Conservation (phyloP, 352 stramenopile species). For the Phytophthora colocasiae region DNA sequence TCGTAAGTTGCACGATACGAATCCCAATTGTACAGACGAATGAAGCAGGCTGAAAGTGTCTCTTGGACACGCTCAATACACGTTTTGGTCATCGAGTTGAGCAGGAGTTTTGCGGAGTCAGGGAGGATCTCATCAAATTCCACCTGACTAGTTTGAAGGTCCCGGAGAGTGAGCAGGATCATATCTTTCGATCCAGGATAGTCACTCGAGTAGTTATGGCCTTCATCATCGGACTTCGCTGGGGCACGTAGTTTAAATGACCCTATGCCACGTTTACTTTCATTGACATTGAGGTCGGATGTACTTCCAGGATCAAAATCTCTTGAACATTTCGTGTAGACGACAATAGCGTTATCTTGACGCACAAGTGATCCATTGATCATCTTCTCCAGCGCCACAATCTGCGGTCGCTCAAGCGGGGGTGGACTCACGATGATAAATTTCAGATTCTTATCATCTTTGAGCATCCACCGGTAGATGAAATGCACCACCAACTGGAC, state of each 20-base stretch:
- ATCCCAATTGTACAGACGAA: conserved; percentile 10
- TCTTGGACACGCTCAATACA: conserved; percentile 11
- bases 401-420: conserved; percentile 21
- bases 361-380: conserved; percentile 30
- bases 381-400: conserved; percentile 5
- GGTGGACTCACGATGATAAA: conserved; percentile 36
- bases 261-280: conserved; percentile 17
- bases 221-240: neutral
- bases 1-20: neutral
- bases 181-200: neutral
- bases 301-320: conserved; percentile 30
- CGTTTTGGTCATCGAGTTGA: conserved; percentile 5
- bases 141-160: conserved; percentile 7
- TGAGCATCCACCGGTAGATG: conserved; percentile 30
- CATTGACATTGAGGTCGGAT: conserved; percentile 20
- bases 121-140: conserved; percentile 6
- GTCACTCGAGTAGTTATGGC: conserved; percentile 18
- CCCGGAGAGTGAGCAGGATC: neutral
- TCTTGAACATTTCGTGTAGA: conserved; percentile 31
- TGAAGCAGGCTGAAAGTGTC: conserved; percentile 10
- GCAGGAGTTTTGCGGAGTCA: conserved; percentile 9
- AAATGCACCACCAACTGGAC: conserved; percentile 28
- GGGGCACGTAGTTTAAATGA: conserved; percentile 24
- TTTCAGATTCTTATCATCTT: conserved; percentile 9
- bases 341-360: conserved; percentile 26